A percentile compares a stretch with the other conserved stretches of the same genome.
Evolutionary conservation across 129 eudicot genomes (phyloP).

Genomic region (Flaveria trinervia): DNA sequence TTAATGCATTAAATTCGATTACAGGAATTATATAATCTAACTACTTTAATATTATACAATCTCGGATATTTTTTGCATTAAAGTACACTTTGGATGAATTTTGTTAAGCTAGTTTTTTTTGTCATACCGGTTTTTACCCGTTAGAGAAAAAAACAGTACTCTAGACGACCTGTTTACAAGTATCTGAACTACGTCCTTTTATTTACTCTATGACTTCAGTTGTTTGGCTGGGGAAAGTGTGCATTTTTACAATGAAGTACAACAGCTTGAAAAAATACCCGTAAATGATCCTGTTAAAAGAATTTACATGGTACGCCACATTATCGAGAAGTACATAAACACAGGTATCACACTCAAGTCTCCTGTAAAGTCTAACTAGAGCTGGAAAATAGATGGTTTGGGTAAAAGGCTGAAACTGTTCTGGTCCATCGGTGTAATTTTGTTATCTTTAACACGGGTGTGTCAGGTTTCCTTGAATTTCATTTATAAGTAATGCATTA

Average conservation of each 20-base stretch:
- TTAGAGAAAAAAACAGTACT: slow-evolving; percentile 7
- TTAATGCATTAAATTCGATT: background rate
- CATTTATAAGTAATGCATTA: background rate
- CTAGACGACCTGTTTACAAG: background rate
- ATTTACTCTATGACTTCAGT: slow-evolving; percentile 36
- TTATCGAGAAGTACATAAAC: slow-evolving; percentile 68
- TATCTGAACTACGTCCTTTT: background rate
- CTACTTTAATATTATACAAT: background rate
- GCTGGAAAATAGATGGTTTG: background rate
- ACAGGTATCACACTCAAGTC: slow-evolving; percentile 46
- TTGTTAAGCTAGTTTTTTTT: background rate
- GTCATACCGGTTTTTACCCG: background rate
- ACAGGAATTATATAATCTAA: background rate
- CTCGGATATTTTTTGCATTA: background rate
- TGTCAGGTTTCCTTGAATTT: background rate
- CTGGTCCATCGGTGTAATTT: background rate
- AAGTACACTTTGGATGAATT: background rate
- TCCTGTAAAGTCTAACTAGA: slow-evolving; percentile 8
- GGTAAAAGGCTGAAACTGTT: background rate
- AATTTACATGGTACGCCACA: slow-evolving; percentile 92
- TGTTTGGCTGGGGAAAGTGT: slow-evolving; percentile 95
- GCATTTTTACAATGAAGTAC: slow-evolving; percentile 87
- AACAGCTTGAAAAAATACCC: slow-evolving; percentile 69
- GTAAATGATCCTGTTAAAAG: slow-evolving; percentile 64
- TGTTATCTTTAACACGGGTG: background rate